Percentiles rank a stretch among this genome's conserved stretches.
These are phyloP conservation scores for Spongispora temasekensis DNA, from an alignment of 1,284 basidiomycete genomes.

Conservation along the genomic window DNA sequence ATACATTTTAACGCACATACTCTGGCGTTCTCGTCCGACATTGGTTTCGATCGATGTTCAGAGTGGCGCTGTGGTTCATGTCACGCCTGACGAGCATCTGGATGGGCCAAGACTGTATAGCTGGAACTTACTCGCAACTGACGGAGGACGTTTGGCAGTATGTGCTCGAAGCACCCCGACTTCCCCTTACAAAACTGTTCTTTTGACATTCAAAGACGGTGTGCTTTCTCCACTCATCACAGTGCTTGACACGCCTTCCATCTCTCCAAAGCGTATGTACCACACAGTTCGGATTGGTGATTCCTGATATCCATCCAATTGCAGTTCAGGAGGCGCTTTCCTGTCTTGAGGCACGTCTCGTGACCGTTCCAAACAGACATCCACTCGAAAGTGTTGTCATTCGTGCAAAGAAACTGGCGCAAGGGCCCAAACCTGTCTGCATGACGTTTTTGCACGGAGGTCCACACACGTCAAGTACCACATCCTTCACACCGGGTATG, in stretches of 20 bases:
- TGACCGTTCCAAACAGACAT: conserved; percentile 48
- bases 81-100: conserved; percentile 34
- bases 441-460: conserved; percentile 69
- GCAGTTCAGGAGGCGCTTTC: conserved; percentile 46
- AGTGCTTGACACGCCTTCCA: conserved; percentile 20
- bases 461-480: conserved; percentile 55
- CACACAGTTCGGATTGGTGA: not conserved
- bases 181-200: conserved; percentile 51
- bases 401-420: conserved; percentile 22
- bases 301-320: not conserved
- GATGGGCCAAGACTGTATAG: conserved; percentile 39
- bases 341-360: conserved; percentile 41
- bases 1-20: conserved; percentile 47
- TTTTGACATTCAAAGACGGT: conserved; percentile 27
- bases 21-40: conserved; percentile 53
- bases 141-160: conserved; percentile 46
- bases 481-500: conserved; percentile 46
- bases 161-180: conserved; percentile 53
- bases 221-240: not conserved
- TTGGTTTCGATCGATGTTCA: conserved; percentile 43
- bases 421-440: conserved; percentile 39
- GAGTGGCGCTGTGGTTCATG: conserved; percentile 41
- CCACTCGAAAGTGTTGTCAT: conserved; percentile 59
- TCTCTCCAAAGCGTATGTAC: conserved; percentile 43
- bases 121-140: conserved; percentile 56